These are phyloP conservation scores for Nyssa sinensis DNA, from an alignment of 148 eudicot genomes.

Conservation along the genomic window DNA sequence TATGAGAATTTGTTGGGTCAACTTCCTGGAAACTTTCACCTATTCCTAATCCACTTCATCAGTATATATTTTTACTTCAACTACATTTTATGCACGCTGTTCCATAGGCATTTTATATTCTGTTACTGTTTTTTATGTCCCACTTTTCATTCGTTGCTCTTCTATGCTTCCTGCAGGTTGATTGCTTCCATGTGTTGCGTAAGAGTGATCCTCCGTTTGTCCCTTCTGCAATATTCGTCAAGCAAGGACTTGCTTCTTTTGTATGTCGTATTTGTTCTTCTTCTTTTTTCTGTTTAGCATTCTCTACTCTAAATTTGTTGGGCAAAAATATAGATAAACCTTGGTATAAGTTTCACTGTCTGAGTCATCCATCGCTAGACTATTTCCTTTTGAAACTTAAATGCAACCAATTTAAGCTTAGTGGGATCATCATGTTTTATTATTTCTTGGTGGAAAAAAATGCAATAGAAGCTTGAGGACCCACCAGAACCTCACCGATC, in stretches of 20 bases:
- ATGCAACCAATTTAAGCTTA: not conserved
- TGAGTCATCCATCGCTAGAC: not conserved
- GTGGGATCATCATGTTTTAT: not conserved
- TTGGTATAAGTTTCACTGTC: not conserved
- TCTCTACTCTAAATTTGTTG: not conserved
- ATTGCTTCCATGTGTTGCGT: constrained; percentile 91
- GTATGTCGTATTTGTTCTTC: constrained; percentile 42
- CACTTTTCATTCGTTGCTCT: not conserved
- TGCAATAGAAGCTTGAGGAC: not conserved
- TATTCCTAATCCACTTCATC: not conserved
- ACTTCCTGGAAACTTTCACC: not conserved
- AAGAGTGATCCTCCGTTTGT: constrained; percentile 93
- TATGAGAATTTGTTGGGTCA: not conserved
- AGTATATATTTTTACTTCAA: not conserved
- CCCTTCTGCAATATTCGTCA: constrained; percentile 72
- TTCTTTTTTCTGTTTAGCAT: constrained; percentile 4
- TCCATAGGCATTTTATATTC: not conserved
- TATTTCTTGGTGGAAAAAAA: not conserved
- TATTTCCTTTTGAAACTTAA: not conserved
- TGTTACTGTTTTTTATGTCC: not conserved
- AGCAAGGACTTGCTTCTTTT: constrained; percentile 85
- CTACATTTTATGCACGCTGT: not conserved
- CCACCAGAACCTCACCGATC: too few species aligned
- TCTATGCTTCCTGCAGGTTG: constrained; percentile 57
- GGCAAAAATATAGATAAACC: not conserved